Base-by-base conservation (phyloP, 2,329 filamentous ascomycete genomes). In the Septoria petroselini region DNA sequence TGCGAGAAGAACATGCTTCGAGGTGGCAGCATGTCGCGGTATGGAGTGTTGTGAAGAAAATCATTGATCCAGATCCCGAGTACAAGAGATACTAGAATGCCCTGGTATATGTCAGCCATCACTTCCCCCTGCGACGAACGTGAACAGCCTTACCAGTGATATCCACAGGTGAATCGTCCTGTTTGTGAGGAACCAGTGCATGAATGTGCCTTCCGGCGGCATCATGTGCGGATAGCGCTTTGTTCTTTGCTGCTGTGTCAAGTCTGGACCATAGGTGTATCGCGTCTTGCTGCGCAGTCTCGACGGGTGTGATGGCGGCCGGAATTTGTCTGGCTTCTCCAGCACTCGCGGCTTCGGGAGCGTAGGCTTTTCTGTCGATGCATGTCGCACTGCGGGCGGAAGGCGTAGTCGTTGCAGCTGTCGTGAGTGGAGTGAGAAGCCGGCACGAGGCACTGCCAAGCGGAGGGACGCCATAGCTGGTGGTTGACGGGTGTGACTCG, bases 201-300 rank as follows among this genome's bases (percentile, higher is more conserved):
- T 79, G 70, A 88, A 89, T 0, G 86, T 88, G 4, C 89, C 88
- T 65, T 85, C 77, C 0, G 90, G 84, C 39, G 91, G 86, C 77
- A 95, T 90, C 79, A 94, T 84, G 61, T 91, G 85, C 1, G 93
- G 93, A 68, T 97, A 97, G 57, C 86, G 76, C 68, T 81, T 86
- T 57, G 71, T 79, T 58, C 75, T 78, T 74, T 88, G 88, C 53
- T 77, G 78, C 55, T 79, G 73, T 12, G 81, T 83, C 53, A 90
- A 71, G 17, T 81, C 72, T 14, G 88, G 86, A 30, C 89, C 90
- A 94, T 95, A 68, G 85, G 82, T 61, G 27, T 78, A 77, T 23
- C 84, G 83, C 5, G 74, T 68, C 44, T 71, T 70, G 58, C 78
- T 76, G 47, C 79, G 77, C 25, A 89, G 78, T 5, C 86, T 78